Percentiles rank a stretch among this genome's conserved stretches.
Conservation (phyloP, 257 asterid species). For the Jacaranda mimosifolia region DNA sequence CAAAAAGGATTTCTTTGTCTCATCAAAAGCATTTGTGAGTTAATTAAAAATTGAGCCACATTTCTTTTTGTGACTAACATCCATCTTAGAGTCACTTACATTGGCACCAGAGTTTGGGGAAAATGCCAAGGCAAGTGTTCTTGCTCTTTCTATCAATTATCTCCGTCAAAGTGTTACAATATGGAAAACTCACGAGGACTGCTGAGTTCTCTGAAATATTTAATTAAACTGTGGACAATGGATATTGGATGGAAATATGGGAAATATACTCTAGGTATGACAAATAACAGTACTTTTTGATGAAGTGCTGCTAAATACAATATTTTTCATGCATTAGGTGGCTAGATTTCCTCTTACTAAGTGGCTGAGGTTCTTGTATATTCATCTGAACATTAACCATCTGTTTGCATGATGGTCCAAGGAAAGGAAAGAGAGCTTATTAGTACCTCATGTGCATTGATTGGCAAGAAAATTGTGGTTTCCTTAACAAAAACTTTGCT, state of each 20-base stretch:
- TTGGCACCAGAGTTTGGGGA: neutral
- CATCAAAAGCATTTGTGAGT: neutral
- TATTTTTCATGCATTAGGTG: neutral
- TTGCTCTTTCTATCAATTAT: neutral
- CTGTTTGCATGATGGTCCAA: neutral
- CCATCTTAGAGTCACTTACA: neutral
- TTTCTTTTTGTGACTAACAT: neutral
- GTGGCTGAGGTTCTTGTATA: neutral
- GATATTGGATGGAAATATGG: neutral
- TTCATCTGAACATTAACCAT: neutral
- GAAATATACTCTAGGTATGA: neutral
- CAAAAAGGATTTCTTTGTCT: neutral
- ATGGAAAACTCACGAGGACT: neutral
- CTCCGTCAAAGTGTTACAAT: neutral
- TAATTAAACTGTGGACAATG: neutral
- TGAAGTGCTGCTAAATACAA: neutral
- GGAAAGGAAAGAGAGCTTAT: neutral
- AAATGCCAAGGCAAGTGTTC: neutral
- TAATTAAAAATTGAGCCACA: neutral
- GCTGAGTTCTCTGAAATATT: neutral
- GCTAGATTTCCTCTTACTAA: no score
- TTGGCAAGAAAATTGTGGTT: neutral
- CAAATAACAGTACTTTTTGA: neutral
- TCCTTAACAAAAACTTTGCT: neutral
- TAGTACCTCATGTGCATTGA: neutral